phyloP scores from a whole-genome alignment of 768 basidiomycete species.

The Leccinum variicolor region DNA sequence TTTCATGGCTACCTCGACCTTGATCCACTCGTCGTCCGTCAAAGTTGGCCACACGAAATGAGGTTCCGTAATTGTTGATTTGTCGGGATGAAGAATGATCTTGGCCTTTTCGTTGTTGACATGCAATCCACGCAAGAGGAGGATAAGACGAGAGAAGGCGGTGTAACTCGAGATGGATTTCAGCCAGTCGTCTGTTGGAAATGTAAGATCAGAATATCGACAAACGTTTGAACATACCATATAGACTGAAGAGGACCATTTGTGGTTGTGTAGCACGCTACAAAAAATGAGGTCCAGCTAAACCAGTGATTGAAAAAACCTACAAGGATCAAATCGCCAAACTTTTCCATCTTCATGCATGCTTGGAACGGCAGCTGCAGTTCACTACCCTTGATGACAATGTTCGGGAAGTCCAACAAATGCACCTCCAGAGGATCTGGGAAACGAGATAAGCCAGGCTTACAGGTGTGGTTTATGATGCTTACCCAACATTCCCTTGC shows the following conservation, averaged over 20 bases:
- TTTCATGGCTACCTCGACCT: constrained; percentile 98
- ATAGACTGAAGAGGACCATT: constrained; percentile 98
- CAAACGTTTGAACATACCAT: constrained; percentile 46
- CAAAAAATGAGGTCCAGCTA: not conserved
- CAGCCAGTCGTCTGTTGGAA: constrained; percentile 84
- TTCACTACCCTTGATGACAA: constrained; percentile 99
- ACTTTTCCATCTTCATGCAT: constrained; percentile 99
- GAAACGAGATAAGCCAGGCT: constrained; percentile 4
- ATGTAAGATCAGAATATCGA: constrained; percentile 7
- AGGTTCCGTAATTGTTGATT: constrained; percentile 93
- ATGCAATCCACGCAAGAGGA: constrained; percentile 94
- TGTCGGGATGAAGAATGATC: constrained; percentile 96
- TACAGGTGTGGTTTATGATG: not conserved
- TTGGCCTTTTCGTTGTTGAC: constrained; percentile 99
- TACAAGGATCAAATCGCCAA: constrained; percentile 93
- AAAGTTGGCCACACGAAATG: constrained; percentile 98
- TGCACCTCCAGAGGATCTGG: constrained; percentile 94
- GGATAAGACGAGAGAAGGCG: constrained; percentile 95
- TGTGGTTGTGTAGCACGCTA: constrained; percentile 96
- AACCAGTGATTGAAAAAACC: constrained; percentile 11
- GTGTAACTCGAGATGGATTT: constrained; percentile 99
- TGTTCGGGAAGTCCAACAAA: constrained; percentile 99
- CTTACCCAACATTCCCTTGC: constrained; percentile 98
- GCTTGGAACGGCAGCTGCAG: constrained; percentile 99
- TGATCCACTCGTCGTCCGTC: constrained; percentile 95